Base-by-base conservation (phyloP, 768 basidiomycete species). In the Lactarius deliciosus region DNA sequence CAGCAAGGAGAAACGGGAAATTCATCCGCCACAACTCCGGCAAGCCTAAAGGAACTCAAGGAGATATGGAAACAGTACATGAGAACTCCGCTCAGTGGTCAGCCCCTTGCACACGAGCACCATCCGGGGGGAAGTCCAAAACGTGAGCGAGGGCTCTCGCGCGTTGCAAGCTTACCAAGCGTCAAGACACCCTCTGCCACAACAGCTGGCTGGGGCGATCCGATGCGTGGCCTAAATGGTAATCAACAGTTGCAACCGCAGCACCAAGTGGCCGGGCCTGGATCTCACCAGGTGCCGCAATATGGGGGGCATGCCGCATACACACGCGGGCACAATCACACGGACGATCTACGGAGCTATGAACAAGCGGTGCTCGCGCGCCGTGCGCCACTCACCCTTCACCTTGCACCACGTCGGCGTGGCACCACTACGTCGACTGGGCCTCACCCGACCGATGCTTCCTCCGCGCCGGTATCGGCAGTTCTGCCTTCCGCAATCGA, bases 31-130 rank as follows among this genome's bases (percentile, higher is more conserved):
- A 65, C 73, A 28, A 76, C 76, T 18, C 75, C 71, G 16, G 62
- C 64, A 6, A 40, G 61, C 61, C 72, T 77, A 60, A 77, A 80
- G 60, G 87, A 90, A 69, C 72, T 90, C 73, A 79, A 82, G 57
- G 87, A 90, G 61, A 85, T 90, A 68, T 92, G 90, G 90, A 90
- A 82, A 75, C 80, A 85, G 69, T 92, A 87, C 71, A 81, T 92
- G 78, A 82, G 85, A 45, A 91, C 89, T 25, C 90, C 90, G 30
- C 73, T 87, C 55, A 76, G 77, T 20, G 80, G 78, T 0, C 75
- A 79, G 2, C 63, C 60, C 1, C 34, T 61, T 28, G 58, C 65
- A 68, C 62, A 57, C 60, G 61, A 53, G 32, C 61, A 59, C 34
- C 60, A 41, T 40, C 56, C 60, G n/a, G 50, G 2, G 70, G 74